Base-by-base conservation (phyloP, 257 asterid species). In the Cruciata laevipes region DNA sequence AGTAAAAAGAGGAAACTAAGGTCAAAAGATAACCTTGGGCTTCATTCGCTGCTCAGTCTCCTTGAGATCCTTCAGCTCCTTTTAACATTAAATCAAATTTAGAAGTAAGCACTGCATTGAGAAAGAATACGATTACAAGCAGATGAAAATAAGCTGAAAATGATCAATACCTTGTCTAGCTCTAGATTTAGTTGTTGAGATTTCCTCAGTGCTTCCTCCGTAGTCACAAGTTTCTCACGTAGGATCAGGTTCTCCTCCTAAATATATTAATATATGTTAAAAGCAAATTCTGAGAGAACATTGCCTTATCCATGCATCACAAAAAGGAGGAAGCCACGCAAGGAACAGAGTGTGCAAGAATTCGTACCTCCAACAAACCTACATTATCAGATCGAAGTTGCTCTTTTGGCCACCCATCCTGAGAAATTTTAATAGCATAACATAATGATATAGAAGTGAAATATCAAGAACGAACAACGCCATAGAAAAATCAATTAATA, bases 51-150 rank as follows among this genome's bases (percentile, higher is more conserved):
- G 95, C 78, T 94, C 99, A 68, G 57, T 51, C 59, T 94, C 99
- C 79, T 87, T 94, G 49, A 85, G 69, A 66, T 86, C 91, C 86
- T 88, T 87, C 71, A 90, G 83, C 79, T 90, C 99, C 99, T 94
- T 91, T 76, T 51, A 42, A 42, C 73, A 65, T 73, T 72, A 18
- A 62, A 42, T 68, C 66, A 16, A 61, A 56, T 25, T 52, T 8
- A 59, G 44, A 31, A 62, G 38, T 16, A 12, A 61, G 37, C 20
- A 6, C 74, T 63, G 14, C 42, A 42, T 23, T 58, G 62, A 51
- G 38, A 31, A 63, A 55, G 61, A 67, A 5, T 38, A 14, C 37
- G 18, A 49, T 60, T n/a, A 70, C 69, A 66, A 67, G 58, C 69
- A 72, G 70, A 18, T 55, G 63, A 73, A 44, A 56, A 68, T 61